phyloP scores from a whole-genome alignment of 371 early-diverging fungal genomes.

The Syncephalastrum racemosum region DNA sequence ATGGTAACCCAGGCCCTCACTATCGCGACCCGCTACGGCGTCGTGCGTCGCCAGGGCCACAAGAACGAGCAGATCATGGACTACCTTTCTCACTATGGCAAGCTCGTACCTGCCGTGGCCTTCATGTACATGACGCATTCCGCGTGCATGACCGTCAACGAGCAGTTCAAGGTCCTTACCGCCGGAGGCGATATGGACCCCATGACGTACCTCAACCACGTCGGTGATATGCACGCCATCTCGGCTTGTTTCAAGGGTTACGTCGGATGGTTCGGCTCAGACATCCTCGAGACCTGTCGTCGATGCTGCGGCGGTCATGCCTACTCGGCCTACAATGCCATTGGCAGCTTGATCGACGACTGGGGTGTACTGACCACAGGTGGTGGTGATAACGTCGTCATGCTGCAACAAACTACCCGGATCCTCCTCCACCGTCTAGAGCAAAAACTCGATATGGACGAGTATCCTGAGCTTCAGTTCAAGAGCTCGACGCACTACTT shows the following conservation, averaged over 20 bases:
- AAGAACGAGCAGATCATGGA: conserved; percentile 72
- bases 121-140: conserved; percentile 52
- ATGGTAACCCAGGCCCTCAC: conserved; percentile 57
- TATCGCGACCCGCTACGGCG: conserved; percentile 69
- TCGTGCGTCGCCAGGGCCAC: conserved; percentile 64
- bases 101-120: conserved; percentile 58
- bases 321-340: conserved; percentile 67
- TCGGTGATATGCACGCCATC: conserved; percentile 64
- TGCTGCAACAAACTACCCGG: conserved; percentile 61
- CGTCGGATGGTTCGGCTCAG: conserved; percentile 58
- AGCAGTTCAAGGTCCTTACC: conserved; percentile 35
- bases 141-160: conserved; percentile 18
- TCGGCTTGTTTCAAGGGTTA: conserved; percentile 58
- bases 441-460: conserved; percentile 24
- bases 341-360: conserved; percentile 61
- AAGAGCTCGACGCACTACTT: conserved; percentile 38
- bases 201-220: conserved; percentile 47
- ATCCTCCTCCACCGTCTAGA: conserved; percentile 26
- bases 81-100: conserved; percentile 63
- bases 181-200: conserved; percentile 46
- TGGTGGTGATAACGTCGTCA: conserved; percentile 70
- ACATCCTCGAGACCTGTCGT: conserved; percentile 60
- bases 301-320: conserved; percentile 64
- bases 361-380: conserved; percentile 74
- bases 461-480: conserved; percentile 31